phyloP scores from a whole-genome alignment of 2,329 filamentous ascomycete species.

The Cladobotryum protrusum region DNA sequence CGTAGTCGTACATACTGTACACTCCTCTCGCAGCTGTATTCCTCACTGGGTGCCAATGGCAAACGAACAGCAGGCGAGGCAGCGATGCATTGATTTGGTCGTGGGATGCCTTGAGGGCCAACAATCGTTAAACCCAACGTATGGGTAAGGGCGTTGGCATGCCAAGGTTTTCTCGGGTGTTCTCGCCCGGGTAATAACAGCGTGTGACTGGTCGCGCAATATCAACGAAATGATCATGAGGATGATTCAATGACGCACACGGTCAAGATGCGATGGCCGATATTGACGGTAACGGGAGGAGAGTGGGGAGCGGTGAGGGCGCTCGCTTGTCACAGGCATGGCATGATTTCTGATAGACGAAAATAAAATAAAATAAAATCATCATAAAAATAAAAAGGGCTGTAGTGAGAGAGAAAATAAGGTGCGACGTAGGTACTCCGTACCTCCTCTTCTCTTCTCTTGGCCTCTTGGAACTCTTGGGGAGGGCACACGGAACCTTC shows the following conservation, averaged over 20 bases:
- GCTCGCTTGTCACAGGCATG: background rate
- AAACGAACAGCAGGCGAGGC: conserved; percentile 2
- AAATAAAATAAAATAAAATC: background rate
- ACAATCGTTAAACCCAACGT: conserved; percentile 5
- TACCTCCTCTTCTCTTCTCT: too few relatives aligned
- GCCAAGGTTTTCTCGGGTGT: background rate
- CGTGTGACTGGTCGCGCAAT: background rate
- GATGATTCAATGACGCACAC: too few relatives aligned
- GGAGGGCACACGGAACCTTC: too few relatives aligned
- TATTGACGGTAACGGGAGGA: background rate
- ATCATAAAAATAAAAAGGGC: too few relatives aligned
- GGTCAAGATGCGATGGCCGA: background rate
- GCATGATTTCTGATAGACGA: background rate
- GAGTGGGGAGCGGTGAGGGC: background rate
- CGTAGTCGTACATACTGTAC: too few relatives aligned
- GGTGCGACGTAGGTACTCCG: too few relatives aligned
- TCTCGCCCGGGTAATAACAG: background rate
- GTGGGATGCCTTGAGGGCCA: conserved; percentile 8
- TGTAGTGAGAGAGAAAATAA: background rate
- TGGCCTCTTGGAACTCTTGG: too few relatives aligned
- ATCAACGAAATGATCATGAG: background rate
- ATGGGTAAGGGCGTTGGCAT: background rate
- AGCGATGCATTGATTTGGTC: conserved; percentile 10
- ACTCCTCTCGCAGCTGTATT: conserved; percentile 1
- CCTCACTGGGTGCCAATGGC: conserved; percentile 3